Percentiles rank a stretch among this genome's conserved stretches.
These are phyloP conservation scores for Blastobotrys raffinosifermentans DNA, from an alignment of 1,139 yeast genomes.

Conservation along the genomic window DNA sequence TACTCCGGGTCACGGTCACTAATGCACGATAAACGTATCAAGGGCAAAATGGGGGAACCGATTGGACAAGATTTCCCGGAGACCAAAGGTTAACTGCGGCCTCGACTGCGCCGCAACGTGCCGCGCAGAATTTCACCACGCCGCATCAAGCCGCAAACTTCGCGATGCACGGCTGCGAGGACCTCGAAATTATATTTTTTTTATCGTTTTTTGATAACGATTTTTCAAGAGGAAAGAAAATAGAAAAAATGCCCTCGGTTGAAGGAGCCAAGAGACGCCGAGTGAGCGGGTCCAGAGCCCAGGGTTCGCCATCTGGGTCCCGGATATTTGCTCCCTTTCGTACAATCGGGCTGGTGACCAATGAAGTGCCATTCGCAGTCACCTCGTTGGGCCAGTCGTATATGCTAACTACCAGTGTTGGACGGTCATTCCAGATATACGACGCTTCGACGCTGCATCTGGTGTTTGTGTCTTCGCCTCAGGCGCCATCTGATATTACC, in stretches of 20 bases:
- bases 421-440: conserved; percentile 83
- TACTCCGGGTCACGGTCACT: too few relatives aligned
- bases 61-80: too few relatives aligned
- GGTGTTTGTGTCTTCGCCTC: conserved; percentile 78
- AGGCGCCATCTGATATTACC: conserved; percentile 64
- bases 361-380: conserved; percentile 76
- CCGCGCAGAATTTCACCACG: too few relatives aligned
- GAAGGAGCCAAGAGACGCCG: conserved; percentile 18
- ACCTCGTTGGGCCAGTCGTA: conserved; percentile 87
- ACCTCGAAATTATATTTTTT: too few relatives aligned
- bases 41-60: too few relatives aligned
- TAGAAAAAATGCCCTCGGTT: conserved; percentile 4
- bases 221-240: conserved; percentile 1
- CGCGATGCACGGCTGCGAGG: too few relatives aligned
- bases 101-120: too few relatives aligned
- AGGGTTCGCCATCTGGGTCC: conserved; percentile 12
- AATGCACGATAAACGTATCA: too few relatives aligned
- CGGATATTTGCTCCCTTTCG: conserved; percentile 45
- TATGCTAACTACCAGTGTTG: conserved; percentile 85
- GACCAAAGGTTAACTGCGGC: too few relatives aligned
- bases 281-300: conserved; percentile 6
- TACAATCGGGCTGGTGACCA: conserved; percentile 43
- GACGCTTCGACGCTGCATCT: conserved; percentile 86
- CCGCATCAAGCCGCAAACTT: too few relatives aligned
- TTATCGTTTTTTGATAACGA: too few relatives aligned